phyloP scores from a whole-genome alignment of 306 rosid genomes.

The Inga leiocalycina region DNA sequence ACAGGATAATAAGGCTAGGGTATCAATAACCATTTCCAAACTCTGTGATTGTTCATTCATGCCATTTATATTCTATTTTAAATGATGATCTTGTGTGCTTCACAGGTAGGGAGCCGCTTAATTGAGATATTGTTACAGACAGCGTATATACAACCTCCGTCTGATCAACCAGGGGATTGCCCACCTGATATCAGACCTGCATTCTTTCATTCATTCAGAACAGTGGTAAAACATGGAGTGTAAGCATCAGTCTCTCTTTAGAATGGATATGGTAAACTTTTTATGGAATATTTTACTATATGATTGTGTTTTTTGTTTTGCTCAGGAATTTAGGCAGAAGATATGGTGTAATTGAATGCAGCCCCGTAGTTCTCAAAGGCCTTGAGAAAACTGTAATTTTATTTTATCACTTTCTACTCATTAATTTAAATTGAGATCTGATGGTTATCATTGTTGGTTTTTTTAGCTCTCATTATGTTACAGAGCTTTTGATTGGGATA shows the following conservation, averaged over 20 bases:
- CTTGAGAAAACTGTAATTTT: conserved; percentile 77
- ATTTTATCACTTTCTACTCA: conserved; percentile 29
- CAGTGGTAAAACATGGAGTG: conserved; percentile 47
- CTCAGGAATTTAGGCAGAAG: conserved; percentile 59
- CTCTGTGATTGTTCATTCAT: conserved; percentile 25
- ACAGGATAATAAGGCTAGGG: conserved; percentile 69
- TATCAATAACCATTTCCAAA: conserved; percentile 39
- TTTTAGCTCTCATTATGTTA: conserved; percentile 13
- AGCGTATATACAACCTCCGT: conserved; percentile 88
- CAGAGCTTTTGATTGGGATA: conserved; percentile 8
- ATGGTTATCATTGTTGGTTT: conserved; percentile 20
- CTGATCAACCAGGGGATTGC: conserved; percentile 60
- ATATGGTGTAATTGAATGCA: conserved; percentile 79
- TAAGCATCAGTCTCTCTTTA: conserved; percentile 46
- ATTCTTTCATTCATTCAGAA: conserved; percentile 69
- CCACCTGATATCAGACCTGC: conserved; percentile 89
- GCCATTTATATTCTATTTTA: conserved; percentile 30
- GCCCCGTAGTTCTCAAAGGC: conserved; percentile 83
- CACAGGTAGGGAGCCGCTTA: conserved; percentile 90
- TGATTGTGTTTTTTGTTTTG: conserved; percentile 29
- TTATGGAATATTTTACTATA: conserved; percentile 26
- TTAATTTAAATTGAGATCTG: conserved; percentile 29
- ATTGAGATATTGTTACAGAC: conserved; percentile 80
- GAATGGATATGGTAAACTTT: conserved; percentile 18
- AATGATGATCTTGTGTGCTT: conserved; percentile 5